Evolutionary conservation across 768 basidiomycete species (phyloP).

Genomic region (Serendipita sp.): DNA sequence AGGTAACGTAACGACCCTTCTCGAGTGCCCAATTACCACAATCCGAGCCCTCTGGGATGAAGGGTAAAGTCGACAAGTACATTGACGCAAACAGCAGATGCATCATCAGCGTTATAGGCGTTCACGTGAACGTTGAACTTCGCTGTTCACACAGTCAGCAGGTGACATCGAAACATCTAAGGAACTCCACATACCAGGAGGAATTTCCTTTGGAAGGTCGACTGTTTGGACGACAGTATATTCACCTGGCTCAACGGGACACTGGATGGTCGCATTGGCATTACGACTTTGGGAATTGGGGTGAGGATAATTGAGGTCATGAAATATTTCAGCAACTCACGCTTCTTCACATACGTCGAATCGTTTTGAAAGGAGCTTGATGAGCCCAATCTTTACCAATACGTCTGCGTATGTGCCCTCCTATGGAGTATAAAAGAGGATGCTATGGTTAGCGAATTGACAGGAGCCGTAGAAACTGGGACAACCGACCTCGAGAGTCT

Average conservation of each 20-base stretch:
- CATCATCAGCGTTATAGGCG: constrained; percentile 57
- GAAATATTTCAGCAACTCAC: constrained; percentile 33
- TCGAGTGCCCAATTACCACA: too few species aligned
- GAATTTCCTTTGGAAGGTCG: constrained; percentile 80
- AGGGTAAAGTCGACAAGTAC: constrained; percentile 20
- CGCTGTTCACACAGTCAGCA: constrained; percentile 31
- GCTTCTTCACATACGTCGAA: constrained; percentile 92
- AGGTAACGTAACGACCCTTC: too few species aligned
- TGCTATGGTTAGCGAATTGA: neutral
- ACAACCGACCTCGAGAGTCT: constrained; percentile 46
- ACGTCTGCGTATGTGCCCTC: constrained; percentile 87
- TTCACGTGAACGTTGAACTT: constrained; percentile 60
- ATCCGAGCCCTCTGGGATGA: too few species aligned
- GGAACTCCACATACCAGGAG: constrained; percentile 31
- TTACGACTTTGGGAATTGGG: constrained; percentile 33
- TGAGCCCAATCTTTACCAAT: constrained; percentile 77
- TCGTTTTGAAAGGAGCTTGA: constrained; percentile 68
- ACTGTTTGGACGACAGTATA: constrained; percentile 75
- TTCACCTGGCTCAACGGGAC: constrained; percentile 59
- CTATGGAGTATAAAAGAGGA: constrained; percentile 25
- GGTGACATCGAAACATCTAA: neutral
- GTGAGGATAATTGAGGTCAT: constrained; percentile 1
- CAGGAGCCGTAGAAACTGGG: neutral
- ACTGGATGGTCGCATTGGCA: constrained; percentile 61
- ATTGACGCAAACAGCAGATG: constrained; percentile 64